phyloP scores from a whole-genome alignment of 2,329 filamentous ascomycete genomes.

The Aureobasidium leucospermi region DNA sequence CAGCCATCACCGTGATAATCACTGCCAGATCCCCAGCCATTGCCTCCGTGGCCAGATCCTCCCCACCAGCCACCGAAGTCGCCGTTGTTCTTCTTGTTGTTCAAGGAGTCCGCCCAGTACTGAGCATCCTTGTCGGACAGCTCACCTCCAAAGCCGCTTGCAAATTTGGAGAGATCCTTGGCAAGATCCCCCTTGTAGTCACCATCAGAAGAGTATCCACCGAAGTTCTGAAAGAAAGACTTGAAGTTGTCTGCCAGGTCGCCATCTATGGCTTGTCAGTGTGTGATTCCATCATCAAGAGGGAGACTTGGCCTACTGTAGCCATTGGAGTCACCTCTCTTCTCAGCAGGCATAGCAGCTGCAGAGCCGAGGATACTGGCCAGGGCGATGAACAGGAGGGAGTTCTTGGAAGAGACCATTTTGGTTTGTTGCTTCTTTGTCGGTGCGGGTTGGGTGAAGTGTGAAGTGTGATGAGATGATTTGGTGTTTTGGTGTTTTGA shows the following conservation, averaged over 20 bases:
- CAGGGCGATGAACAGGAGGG: neutral
- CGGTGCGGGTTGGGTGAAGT: neutral
- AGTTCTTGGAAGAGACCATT: neutral
- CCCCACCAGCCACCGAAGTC: neutral
- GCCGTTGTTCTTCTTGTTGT: constrained; percentile 2
- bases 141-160: constrained; percentile 6
- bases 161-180: constrained; percentile 4
- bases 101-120: neutral
- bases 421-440: neutral
- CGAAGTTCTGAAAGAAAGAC: constrained; percentile 2
- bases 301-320: neutral
- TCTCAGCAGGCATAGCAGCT: neutral
- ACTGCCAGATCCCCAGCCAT: neutral
- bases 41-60: neutral
- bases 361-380: neutral
- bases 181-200: constrained; percentile 3
- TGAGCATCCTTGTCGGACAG: neutral
- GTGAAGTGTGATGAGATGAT: neutral
- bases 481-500: neutral
- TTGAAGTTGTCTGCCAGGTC: constrained; percentile 6
- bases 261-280: neutral
- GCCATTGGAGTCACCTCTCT: neutral
- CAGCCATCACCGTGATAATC: neutral
- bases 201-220: neutral
- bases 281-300: neutral